A percentile compares a stretch with the other conserved stretches of the same genome.
These are phyloP conservation scores for Dactylellina parvicollis DNA, from an alignment of 2,329 filamentous ascomycete genomes.

Conservation along the genomic window DNA sequence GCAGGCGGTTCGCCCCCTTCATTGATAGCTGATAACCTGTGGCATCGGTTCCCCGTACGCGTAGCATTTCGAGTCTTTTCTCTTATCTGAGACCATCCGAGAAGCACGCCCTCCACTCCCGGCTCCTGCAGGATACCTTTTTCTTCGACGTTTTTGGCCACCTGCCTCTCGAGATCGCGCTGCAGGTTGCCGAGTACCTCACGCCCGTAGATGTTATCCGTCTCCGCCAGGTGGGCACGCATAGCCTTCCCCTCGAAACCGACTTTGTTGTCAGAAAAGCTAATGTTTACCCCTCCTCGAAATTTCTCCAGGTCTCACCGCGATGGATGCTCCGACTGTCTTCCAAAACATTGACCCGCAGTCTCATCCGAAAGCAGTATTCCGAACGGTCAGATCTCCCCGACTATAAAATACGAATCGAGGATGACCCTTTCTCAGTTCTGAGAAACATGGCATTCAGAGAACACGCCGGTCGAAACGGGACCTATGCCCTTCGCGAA, in stretches of 20 bases:
- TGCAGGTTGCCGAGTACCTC: slow-evolving; percentile 33
- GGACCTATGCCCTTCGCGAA: slow-evolving; percentile 16
- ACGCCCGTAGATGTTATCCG: slow-evolving; percentile 21
- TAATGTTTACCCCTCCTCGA: neutral
- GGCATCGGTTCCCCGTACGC: neutral
- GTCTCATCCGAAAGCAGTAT: slow-evolving; percentile 6
- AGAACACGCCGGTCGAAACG: slow-evolving; percentile 17
- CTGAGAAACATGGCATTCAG: slow-evolving; percentile 37
- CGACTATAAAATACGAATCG: slow-evolving; percentile 9
- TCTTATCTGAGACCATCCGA: slow-evolving; percentile 23
- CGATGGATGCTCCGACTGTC: slow-evolving; percentile 39
- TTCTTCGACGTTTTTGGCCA: slow-evolving; percentile 37
- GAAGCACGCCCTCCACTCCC: slow-evolving; percentile 22
- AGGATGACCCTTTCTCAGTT: slow-evolving; percentile 17
- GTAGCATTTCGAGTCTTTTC: slow-evolving; percentile 12
- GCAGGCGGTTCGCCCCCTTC: neutral
- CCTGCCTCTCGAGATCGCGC: slow-evolving; percentile 22
- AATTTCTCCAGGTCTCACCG: slow-evolving; percentile 15
- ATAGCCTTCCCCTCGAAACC: neutral
- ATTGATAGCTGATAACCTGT: neutral
- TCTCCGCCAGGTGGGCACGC: slow-evolving; percentile 16
- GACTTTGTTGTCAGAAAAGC: neutral
- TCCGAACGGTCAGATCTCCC: slow-evolving; percentile 15
- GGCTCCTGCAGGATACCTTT: slow-evolving; percentile 4
- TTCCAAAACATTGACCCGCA: slow-evolving; percentile 15